These are phyloP conservation scores for Meyerozyma sp. DNA, from an alignment of 1,139 yeast genomes.

Conservation along the genomic window DNA sequence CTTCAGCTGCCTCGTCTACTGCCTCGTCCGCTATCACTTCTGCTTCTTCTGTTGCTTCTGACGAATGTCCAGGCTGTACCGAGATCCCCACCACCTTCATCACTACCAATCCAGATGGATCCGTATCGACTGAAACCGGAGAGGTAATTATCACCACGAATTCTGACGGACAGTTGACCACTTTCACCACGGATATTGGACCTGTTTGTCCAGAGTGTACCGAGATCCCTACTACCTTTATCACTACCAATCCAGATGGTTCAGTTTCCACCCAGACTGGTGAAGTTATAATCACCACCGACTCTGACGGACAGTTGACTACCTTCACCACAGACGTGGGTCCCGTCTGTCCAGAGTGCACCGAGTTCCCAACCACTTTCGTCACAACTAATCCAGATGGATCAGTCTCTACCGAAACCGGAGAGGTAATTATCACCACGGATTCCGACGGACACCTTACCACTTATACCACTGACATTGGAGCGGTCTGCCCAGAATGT, in stretches of 20 bases:
- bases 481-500: not conserved
- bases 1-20: not conserved
- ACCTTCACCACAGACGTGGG: not conserved
- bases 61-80: not conserved
- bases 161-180: slow-evolving; percentile 6
- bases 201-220: not conserved
- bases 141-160: slow-evolving; percentile 8
- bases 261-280: not conserved
- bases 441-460: not conserved
- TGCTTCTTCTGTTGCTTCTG: slow-evolving; percentile 4
- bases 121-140: slow-evolving; percentile 1
- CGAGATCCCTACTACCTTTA: slow-evolving; percentile 1
- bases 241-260: slow-evolving; percentile 1
- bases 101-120: slow-evolving; percentile 3
- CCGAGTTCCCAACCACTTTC: slow-evolving; percentile 2
- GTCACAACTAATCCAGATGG: slow-evolving; percentile 1
- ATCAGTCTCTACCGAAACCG: not conserved
- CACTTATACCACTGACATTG: slow-evolving; percentile 1
- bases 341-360: not conserved
- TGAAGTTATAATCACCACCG: not conserved
- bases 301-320: not conserved
- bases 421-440: slow-evolving; percentile 1
- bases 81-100: not conserved
- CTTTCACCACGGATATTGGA: not conserved
- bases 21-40: slow-evolving; percentile 4